Percentiles rank a stretch among this genome's conserved stretches.
Evolutionary conservation across 345 rosid genomes (phyloP).

Genomic region (Populus simonii): DNA sequence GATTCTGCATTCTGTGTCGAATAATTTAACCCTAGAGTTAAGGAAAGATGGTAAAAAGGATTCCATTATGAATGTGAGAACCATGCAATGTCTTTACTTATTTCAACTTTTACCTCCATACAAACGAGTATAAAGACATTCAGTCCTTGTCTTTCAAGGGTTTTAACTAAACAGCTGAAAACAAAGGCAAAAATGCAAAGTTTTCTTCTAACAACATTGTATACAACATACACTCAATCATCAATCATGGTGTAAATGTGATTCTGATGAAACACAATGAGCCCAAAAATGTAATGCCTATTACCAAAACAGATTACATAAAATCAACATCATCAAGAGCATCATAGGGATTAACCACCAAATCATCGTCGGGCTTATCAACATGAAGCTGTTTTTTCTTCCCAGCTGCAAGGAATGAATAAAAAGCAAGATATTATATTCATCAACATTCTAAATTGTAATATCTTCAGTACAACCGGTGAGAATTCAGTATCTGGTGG

Average conservation of each 20-base stretch:
- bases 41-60: too few species aligned
- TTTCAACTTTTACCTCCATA: background rate
- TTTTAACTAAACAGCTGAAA: too few species aligned
- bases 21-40: background rate
- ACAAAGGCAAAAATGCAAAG: background rate
- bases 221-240: conserved; percentile 8
- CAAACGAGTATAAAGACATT: too few species aligned
- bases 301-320: conserved; percentile 48
- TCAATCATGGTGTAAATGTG: background rate
- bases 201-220: background rate
- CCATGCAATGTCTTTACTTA: background rate
- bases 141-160: too few species aligned
- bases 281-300: conserved; percentile 2
- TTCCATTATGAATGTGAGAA: too few species aligned
- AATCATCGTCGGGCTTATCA: conserved; percentile 71
- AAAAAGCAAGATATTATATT: background rate
- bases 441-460: background rate
- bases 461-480: background rate
- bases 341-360: conserved; percentile 50
- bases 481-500: background rate
- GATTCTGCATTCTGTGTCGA: background rate
- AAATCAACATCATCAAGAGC: conserved; percentile 76
- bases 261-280: background rate
- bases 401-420: conserved; percentile 34
- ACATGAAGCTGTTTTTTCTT: conserved; percentile 84